Base-by-base conservation (phyloP, 805 yeast species). In the Komagataella populi region DNA sequence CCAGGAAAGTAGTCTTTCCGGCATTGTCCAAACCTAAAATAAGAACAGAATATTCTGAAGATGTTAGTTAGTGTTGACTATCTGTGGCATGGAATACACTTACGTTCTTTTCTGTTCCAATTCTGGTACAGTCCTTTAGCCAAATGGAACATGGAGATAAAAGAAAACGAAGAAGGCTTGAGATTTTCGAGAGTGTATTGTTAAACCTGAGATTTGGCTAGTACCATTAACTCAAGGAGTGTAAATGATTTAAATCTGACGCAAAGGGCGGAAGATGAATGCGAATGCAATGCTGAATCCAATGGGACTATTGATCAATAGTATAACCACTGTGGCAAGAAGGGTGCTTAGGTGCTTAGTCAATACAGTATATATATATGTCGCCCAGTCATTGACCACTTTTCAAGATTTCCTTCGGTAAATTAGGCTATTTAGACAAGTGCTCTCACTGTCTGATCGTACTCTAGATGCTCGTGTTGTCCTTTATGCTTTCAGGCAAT, bases 11-110 rank as follows among this genome's bases (percentile, higher is more conserved):
- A 12, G 98, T 93, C 64, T 91, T 91, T 1, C 99, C 99, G 0
- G 98, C 96, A 70, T 91, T 90, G 65, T 91, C 97, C 24, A 91
- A 75, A 17, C 99, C 99, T 20, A 91, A 71, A 44, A 91, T 86
- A 48, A 91, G 73, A 3, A 86, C 77, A 1, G 89, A 80, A 61
- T 86, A 86, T 64, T 84, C 87, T 71, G 30, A 17, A 22, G 2
- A 44, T 23, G 45, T 48, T 30, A 39, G 45, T 45, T n/a, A 6
- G 23, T 7, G 12, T 23, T 24, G 45, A 24, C 14, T n/a, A 8
- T 6, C 14, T 23, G 20, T 12, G 12, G 14, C 8, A 48, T n/a
- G 44, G 8, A 14, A 16, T 20, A 12, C 12, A 55, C 70, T 22
- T 57, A 70, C 74, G 76, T 59, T 81, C 86, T 56, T 72, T 73